Base-by-base conservation (phyloP, 176 grass and related monocot species). In the Hyparrhenia diplandra region DNA sequence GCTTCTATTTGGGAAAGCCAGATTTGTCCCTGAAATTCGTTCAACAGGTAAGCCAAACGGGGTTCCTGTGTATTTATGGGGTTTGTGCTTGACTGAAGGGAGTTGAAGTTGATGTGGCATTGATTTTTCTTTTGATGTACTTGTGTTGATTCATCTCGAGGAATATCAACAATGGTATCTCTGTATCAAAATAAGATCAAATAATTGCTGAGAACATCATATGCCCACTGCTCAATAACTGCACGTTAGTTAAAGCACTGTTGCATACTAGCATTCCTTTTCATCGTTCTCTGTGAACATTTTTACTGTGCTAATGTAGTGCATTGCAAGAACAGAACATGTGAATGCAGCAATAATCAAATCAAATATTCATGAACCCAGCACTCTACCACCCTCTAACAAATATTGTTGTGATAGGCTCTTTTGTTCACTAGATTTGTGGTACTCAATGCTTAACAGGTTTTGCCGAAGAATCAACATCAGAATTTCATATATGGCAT, bases 401-500 rank as follows among this genome's bases (percentile, higher is more conserved):
- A 71, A 12, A 29, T 78, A 69, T 31, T 13, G 6, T 32, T 28
- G 25, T 66, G 6, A 4, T 16, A 49, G 10, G 5, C 0, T 59
- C 4, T 58, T 39, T 1, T 67, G 46, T 57, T 61, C 49, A 31
- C 24, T 68, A 67, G 10, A 74, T 84, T 84, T 10, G 13, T 84
- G 7, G 2, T 35, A n/a, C 23, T 84, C 9, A 0, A 29, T 69
- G 17, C 18, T 85, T 45, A 70, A 71, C 76, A 94, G 92, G 89
- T 94, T 75, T 85, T 94, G 61, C 76, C 77, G 35, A 30, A 91
- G 61, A 94, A 94, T 40, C 66, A 91, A 85, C 77, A 89, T 61
- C 83, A 79, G 36, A 91, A 77, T 32, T 94, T 85, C 64, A 85
- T 94, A 80, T 94, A 91, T 11, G 92, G 92, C 54, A 75, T 94